A percentile compares a stretch with the other conserved stretches of the same genome.
phyloP scores from a whole-genome alignment of 2,329 filamentous ascomycete species.

The Atkinsonella hypoxylon region DNA sequence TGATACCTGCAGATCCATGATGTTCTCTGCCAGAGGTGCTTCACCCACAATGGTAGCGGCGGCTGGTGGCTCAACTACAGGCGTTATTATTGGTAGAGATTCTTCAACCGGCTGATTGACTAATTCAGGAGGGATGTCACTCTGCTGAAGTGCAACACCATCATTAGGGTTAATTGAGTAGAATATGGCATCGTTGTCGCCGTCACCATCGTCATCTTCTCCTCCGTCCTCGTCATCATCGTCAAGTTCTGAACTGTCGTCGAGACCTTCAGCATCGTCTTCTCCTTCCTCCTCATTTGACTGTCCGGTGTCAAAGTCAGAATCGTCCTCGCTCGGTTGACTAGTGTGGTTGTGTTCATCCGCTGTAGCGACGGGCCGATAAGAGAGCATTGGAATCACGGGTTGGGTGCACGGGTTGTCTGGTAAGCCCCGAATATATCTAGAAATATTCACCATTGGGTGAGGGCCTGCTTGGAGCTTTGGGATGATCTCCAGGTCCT shows the following conservation, averaged over 20 bases:
- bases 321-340: not conserved
- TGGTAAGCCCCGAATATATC: slow-evolving; percentile 14
- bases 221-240: slow-evolving; percentile 2
- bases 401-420: slow-evolving; percentile 18
- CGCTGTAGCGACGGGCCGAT: not conserved
- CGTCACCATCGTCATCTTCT: not conserved
- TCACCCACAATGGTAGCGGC: not conserved
- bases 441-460: slow-evolving; percentile 16
- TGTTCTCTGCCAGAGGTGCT: not conserved
- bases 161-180: not conserved
- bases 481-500: slow-evolving; percentile 11
- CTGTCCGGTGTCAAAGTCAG: slow-evolving; percentile 10
- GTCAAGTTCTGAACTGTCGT: not conserved
- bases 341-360: not conserved
- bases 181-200: not conserved
- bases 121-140: not conserved
- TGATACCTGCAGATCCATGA: not conserved
- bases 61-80: not conserved
- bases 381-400: not conserved
- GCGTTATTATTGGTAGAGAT: not conserved
- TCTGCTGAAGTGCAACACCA: not conserved
- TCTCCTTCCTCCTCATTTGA: slow-evolving; percentile 11
- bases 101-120: not conserved
- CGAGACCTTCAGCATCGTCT: slow-evolving; percentile 7
- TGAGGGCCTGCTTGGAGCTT: slow-evolving; percentile 5